Evolutionary conservation across 305 asterid genomes (phyloP).

Genomic region (Fraxinus angustifolia): DNA sequence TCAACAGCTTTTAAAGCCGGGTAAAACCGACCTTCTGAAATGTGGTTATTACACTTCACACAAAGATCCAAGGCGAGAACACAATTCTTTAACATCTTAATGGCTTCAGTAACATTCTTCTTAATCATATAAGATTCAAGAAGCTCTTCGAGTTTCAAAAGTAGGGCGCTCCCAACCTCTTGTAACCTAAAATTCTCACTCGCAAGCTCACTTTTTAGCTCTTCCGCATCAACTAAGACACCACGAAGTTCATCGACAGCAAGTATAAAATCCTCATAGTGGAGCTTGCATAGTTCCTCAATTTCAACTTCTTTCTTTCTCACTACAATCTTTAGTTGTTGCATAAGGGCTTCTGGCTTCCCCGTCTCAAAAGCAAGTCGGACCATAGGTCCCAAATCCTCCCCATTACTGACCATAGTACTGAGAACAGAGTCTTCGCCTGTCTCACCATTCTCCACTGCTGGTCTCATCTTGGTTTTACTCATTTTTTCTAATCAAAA

Average conservation of each 20-base stretch:
- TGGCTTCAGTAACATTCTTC: constrained; percentile 78
- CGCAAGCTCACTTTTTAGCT: constrained; percentile 76
- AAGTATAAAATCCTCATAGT: constrained; percentile 80
- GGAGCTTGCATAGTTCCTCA: constrained; percentile 95
- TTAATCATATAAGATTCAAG: constrained; percentile 71
- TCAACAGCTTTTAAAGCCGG: constrained; percentile 75
- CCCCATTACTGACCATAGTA: constrained; percentile 72
- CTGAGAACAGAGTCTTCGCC: constrained; percentile 87
- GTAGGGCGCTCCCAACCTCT: constrained; percentile 75
- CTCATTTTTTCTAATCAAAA: constrained; percentile 36
- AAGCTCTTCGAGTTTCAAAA: constrained; percentile 81
- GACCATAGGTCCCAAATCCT: constrained; percentile 91
- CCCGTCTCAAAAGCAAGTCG: constrained; percentile 75
- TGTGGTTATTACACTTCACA: constrained; percentile 70
- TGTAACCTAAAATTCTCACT: constrained; percentile 77
- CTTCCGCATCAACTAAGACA: constrained; percentile 90
- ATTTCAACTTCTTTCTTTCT: constrained; percentile 85
- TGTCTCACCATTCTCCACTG: constrained; percentile 53
- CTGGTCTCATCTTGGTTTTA: constrained; percentile 58
- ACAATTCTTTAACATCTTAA: constrained; percentile 74
- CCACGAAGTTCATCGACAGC: constrained; percentile 98
- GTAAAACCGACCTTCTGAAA: constrained; percentile 75
- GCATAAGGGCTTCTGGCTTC: constrained; percentile 72
- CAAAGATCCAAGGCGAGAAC: constrained; percentile 75
- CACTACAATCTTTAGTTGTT: constrained; percentile 68